Base-by-base conservation (phyloP, 495 filamentous ascomycete genomes). In the Penicillium steckii region DNA sequence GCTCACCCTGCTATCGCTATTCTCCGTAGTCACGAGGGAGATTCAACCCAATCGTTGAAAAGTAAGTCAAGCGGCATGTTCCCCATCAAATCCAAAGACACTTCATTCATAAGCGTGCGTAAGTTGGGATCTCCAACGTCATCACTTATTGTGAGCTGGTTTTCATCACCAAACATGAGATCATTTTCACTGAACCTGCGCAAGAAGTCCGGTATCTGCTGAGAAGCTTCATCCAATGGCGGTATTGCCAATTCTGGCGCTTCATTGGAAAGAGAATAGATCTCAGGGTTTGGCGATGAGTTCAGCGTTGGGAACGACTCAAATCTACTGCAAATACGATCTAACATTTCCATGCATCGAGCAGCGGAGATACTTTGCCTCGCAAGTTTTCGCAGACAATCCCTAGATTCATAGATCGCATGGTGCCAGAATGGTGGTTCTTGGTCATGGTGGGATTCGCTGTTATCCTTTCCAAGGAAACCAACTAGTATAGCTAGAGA, bases 21-120 rank as follows among this genome's bases (percentile, higher is more conserved):
- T 12, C n/a, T n/a, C 29, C 10, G 5, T 13, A 32, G 10, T 37
- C 33, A 37, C 8, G 33, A 37, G 21, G n/a, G n/a, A 21, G 21
- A 42, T 8, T 50, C 27, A 18, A 43, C 33, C 47, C 47, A 43
- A 22, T 50, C 47, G 23, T 50, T 50, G 8, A 50, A 50, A 29
- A 50, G 37, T 13, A 50, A 19, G 23, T 50, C 47, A 29, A 50
- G 47, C 6, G 47, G 47, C 37, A 50, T 50, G 15, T 38, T 50
- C 7, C 47, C 47, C 13, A 24, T 50, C 13, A 50, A 50, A 30
- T 50, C 47, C 6, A 41, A 24, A 21, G 37, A 50, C 15, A 42
- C 47, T 21, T 50, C 33, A 21, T 50, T 50, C 15, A 50, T 41
- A 24, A 50, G 23, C 47, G 30, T 50, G 23, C 47, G 47, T 7